Conservation (phyloP, 306 rosid genomes). For the Cicer yamashitae region DNA sequence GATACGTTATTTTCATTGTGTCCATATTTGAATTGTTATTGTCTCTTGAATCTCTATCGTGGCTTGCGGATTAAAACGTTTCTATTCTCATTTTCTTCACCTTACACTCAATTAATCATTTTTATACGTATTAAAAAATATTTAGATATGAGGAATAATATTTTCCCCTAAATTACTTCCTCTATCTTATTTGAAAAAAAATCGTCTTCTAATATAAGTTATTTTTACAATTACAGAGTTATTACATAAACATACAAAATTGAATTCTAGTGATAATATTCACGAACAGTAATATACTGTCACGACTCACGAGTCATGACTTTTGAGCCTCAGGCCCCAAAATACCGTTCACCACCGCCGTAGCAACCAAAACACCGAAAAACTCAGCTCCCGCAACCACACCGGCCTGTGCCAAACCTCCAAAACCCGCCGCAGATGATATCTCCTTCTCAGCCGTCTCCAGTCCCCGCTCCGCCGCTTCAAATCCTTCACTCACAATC, state of each 20-base stretch:
- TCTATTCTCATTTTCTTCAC: too few species aligned
- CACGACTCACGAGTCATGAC: slow-evolving; percentile 46
- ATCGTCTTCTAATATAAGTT: too few species aligned
- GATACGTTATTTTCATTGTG: too few species aligned
- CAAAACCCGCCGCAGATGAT: slow-evolving; percentile 51
- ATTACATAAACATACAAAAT: slow-evolving; percentile 28
- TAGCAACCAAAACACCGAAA: slow-evolving; percentile 71
- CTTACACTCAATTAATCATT: too few species aligned
- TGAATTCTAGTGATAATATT: slow-evolving; percentile 13
- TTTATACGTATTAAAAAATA: too few species aligned
- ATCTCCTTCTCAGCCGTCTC: slow-evolving; percentile 51
- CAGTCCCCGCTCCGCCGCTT: slow-evolving; percentile 66
- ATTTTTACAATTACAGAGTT: slow-evolving; percentile 12
- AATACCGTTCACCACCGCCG: slow-evolving; percentile 75
- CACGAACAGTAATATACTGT: not conserved
- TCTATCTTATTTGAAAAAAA: too few species aligned
- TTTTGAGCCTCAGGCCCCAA: slow-evolving; percentile 75
- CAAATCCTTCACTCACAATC: slow-evolving; percentile 78
- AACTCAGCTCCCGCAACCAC: slow-evolving; percentile 81
- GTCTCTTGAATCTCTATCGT: too few species aligned
- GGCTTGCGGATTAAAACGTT: too few species aligned
- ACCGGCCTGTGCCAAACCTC: slow-evolving; percentile 78
- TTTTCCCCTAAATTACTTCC: too few species aligned
- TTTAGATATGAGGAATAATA: too few species aligned
- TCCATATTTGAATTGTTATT: too few species aligned